Percentiles rank a stretch among this genome's conserved stretches.
Evolutionary conservation across 2,329 filamentous ascomycete species (phyloP).

Genomic region (Geosmithia flava): DNA sequence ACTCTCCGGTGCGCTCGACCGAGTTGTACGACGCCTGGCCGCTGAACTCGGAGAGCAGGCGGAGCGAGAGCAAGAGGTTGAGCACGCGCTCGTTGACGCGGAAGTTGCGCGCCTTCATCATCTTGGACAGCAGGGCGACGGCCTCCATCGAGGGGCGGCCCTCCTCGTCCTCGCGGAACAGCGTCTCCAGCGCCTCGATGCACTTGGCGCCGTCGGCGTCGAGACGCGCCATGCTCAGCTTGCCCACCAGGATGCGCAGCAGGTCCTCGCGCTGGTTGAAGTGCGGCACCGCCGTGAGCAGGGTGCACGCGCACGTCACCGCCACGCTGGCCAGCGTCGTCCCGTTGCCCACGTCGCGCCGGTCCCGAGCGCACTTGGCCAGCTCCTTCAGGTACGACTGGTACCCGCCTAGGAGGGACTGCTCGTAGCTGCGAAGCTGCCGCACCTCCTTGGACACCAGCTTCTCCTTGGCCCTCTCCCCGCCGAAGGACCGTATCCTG

Average conservation of each 20-base stretch:
- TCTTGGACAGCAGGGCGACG: constrained; percentile 74
- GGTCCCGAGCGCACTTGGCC: constrained; percentile 50
- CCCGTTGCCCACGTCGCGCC: constrained; percentile 23
- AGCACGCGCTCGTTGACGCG: constrained; percentile 72
- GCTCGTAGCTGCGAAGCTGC: constrained; percentile 72
- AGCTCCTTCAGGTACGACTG: constrained; percentile 73
- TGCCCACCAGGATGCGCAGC: constrained; percentile 74
- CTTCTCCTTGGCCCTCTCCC: constrained; percentile 65
- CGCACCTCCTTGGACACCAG: constrained; percentile 78
- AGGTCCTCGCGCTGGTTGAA: constrained; percentile 93
- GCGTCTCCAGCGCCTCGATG: constrained; percentile 61
- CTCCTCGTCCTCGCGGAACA: constrained; percentile 83
- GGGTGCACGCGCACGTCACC: constrained; percentile 71
- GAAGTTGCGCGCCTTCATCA: constrained; percentile 86
- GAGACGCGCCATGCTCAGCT: constrained; percentile 60
- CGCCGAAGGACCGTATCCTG: constrained; percentile 70
- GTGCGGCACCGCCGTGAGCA: constrained; percentile 75
- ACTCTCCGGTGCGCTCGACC: constrained; percentile 40
- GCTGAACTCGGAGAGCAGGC: constrained; percentile 77
- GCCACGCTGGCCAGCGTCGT: constrained; percentile 58
- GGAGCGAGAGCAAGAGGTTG: constrained; percentile 83
- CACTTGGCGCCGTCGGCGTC: constrained; percentile 71
- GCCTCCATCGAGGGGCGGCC: constrained; percentile 80
- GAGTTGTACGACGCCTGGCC: constrained; percentile 70
- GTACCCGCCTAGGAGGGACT: constrained; percentile 75